These are phyloP conservation scores for Grifola frondosa DNA, from an alignment of 1,284 basidiomycete species.

Conservation along the genomic window DNA sequence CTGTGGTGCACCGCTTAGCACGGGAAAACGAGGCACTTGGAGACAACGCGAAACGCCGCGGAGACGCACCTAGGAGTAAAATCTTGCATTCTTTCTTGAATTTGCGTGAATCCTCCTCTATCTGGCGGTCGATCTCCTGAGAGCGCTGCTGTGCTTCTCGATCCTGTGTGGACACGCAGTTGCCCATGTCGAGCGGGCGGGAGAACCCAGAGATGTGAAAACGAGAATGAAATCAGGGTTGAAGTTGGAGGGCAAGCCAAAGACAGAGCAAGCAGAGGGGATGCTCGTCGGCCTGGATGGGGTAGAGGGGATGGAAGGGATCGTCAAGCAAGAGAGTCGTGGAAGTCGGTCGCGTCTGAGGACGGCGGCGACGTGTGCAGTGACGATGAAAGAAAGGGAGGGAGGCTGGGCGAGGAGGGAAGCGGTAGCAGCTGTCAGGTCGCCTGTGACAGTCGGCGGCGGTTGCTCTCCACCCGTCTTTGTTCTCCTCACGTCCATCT, in stretches of 20 bases:
- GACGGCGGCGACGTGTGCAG: too few relatives aligned
- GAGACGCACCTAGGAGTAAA: conserved; percentile 75
- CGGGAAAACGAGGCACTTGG: conserved; percentile 1
- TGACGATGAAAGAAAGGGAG: too few relatives aligned
- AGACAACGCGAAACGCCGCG: neutral
- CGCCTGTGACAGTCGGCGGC: too few relatives aligned
- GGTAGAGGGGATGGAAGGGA: conserved; percentile 10
- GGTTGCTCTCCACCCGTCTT: too few relatives aligned
- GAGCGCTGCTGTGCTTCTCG: conserved; percentile 65
- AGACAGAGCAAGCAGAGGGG: conserved; percentile 6
- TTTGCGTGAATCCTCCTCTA: conserved; percentile 70
- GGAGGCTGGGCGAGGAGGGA: too few relatives aligned
- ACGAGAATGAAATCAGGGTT: neutral
- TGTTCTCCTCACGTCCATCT: too few relatives aligned
- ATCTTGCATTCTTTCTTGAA: conserved; percentile 96
- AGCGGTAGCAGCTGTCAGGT: too few relatives aligned
- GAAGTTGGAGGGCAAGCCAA: neutral
- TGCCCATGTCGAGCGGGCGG: conserved; percentile 56
- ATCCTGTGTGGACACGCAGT: conserved; percentile 61
- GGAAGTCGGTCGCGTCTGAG: conserved; percentile 9
- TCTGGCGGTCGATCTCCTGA: conserved; percentile 69
- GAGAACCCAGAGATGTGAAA: neutral
- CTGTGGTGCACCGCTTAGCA: conserved; percentile 37
- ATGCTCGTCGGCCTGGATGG: conserved; percentile 3
- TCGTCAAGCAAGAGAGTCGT: conserved; percentile 13